Evolutionary conservation across 805 yeast genomes (phyloP), one percentile per base, ranked within the genome.

Genomic region (Starmerella roubikii): DNA sequence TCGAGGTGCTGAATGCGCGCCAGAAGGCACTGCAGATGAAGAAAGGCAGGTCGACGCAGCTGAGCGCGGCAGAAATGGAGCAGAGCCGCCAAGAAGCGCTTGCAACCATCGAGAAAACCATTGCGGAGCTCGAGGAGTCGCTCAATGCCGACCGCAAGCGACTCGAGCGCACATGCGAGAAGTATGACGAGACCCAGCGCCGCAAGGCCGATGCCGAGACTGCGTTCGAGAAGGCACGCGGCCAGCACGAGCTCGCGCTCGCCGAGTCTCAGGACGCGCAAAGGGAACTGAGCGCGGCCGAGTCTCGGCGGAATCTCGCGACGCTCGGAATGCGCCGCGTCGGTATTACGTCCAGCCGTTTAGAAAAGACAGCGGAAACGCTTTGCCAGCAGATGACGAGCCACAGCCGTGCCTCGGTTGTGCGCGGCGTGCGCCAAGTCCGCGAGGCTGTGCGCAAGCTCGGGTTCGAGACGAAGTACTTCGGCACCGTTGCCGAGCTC

Each of bases 401-500:
- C 7, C 3, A 21, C 12, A 24, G 13, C 19, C 32, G 28, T 2
- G 20, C 40, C 3, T 9, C 36, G 6, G 32, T 24, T n/a, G 44
- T 45, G 19, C 39, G 38, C 4, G 96, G 96, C 11, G 60, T 88
- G 13, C 68, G 68, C 16, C 72, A 81, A 3, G 81, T 86, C 1
- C 70, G 69, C 34, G 61, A 69, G n/a, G 76, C 85, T 23, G 66
- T 79, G 0, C 59, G 65, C 25, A 67, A 68, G 38, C 59, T 85
- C 33, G 74, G 74, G 7, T 56, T 88, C 27, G 27, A 41, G 23
- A 30, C 59, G 1, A 69, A 75, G 16, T 93, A 84, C 9, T 76
- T 71, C 58, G 98, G 98, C 0, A 77, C 93, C 0, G 58, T 91
- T 15, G 91, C 93, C 29, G 94, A 85, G 46, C 63, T 91, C 24